Evolutionary conservation across 2,329 filamentous ascomycete species (phyloP).

Genomic region (Pseudogymnoascus sp.): DNA sequence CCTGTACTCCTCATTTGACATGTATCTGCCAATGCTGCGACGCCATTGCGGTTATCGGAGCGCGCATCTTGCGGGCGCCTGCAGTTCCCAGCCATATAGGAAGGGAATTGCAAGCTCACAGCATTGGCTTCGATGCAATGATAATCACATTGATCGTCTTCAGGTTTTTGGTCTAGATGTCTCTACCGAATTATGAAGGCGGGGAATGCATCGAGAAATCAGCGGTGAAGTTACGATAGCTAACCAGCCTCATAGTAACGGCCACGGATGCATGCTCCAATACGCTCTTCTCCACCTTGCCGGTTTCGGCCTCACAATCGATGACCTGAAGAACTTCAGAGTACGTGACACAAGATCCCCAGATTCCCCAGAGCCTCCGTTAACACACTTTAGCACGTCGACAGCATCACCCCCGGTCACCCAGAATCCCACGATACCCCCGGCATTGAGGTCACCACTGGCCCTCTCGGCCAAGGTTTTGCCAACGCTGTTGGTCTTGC

Average conservation of each 20-base stretch:
- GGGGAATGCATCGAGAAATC: not conserved
- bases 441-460: conserved; percentile 95
- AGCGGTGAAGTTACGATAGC: conserved; percentile 8
- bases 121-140: not conserved
- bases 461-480: conserved; percentile 95
- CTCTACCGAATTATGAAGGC: not conserved
- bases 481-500: conserved; percentile 96
- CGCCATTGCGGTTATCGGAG: not conserved
- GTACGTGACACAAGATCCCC: conserved; percentile 35
- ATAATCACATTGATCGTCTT: not conserved
- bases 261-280: conserved; percentile 98
- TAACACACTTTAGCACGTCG: conserved; percentile 36
- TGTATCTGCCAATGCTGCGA: not conserved
- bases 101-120: not conserved
- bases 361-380: conserved; percentile 9
- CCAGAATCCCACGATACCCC: conserved; percentile 95
- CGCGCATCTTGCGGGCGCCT: not conserved
- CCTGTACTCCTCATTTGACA: not conserved
- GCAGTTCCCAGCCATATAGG: not conserved
- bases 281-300: conserved; percentile 97
- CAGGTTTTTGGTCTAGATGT: not conserved
- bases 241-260: conserved; percentile 56
- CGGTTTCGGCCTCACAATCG: conserved; percentile 76
- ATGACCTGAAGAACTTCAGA: conserved; percentile 94
- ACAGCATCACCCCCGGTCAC: conserved; percentile 84